Conservation (phyloP, 2,329 filamentous ascomycete genomes). For the Rhynchosporium agropyri region DNA sequence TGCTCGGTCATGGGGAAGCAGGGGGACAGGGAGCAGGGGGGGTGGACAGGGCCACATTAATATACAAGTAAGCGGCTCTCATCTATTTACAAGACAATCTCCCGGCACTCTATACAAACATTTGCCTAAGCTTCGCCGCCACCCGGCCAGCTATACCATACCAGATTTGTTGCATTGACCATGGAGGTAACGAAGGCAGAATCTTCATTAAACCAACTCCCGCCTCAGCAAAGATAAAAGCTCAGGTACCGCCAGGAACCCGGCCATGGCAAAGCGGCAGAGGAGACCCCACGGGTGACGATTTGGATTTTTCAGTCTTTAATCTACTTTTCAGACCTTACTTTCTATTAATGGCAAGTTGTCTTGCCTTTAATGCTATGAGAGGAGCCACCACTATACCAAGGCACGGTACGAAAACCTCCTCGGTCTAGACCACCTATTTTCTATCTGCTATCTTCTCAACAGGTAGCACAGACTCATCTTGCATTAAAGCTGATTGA, state of each 20-base stretch:
- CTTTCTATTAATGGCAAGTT: constrained; percentile 22
- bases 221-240: background rate
- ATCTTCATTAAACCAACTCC: constrained; percentile 3
- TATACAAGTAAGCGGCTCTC: constrained; percentile 1
- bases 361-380: constrained; percentile 4
- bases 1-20: constrained; percentile 19
- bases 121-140: constrained; percentile 25
- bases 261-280: background rate
- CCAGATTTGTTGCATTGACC: background rate
- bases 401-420: background rate
- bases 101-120: constrained; percentile 21
- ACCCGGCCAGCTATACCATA: constrained; percentile 17
- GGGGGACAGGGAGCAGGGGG: background rate
- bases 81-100: constrained; percentile 25
- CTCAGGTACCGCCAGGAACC: constrained; percentile 17
- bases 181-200: background rate
- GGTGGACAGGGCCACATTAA: background rate
- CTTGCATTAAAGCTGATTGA: background rate
- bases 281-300: constrained; percentile 13
- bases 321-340: constrained; percentile 13
- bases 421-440: constrained; percentile 5
- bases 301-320: constrained; percentile 24
- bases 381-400: background rate
- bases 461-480: background rate
- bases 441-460: background rate